Evolutionary conservation across 129 eudicot genomes (phyloP).

Genomic region (Glebionis coronaria): DNA sequence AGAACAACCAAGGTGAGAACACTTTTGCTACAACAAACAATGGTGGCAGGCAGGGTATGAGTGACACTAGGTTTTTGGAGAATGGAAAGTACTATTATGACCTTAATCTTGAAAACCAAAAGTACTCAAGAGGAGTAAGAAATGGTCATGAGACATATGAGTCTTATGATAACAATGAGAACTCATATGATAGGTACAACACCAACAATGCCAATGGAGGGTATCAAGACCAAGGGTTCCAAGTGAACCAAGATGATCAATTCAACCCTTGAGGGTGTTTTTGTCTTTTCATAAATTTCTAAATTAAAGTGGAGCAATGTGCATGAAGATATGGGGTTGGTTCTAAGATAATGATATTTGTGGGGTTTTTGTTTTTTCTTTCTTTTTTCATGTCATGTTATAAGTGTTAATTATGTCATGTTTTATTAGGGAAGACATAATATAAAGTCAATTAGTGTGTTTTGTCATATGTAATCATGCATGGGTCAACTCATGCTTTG

Average conservation of each 20-base stretch:
- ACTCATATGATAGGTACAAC: conserved; percentile 37
- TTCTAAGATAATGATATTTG: conserved; percentile 23
- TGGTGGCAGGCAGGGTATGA: conserved; percentile 36
- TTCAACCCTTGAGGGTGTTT: conserved; percentile 42
- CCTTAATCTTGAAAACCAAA: conserved; percentile 31
- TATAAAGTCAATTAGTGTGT: conserved; percentile 25
- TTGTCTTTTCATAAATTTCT: conserved; percentile 16
- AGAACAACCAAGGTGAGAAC: not conserved
- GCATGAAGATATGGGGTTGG: conserved; percentile 30
- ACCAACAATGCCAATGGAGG: conserved; percentile 30
- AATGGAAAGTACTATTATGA: conserved; percentile 53
- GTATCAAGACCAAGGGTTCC: conserved; percentile 42
- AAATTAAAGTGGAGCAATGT: conserved; percentile 14
- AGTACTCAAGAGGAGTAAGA: conserved; percentile 33
- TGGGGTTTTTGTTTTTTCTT: conserved; percentile 1
- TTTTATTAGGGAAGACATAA: conserved; percentile 24
- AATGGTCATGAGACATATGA: conserved; percentile 38
- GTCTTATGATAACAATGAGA: conserved; percentile 38
- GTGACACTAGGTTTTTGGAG: conserved; percentile 39
- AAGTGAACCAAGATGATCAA: conserved; percentile 26
- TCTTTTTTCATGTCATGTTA: conserved; percentile 10
- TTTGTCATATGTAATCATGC: conserved; percentile 24
- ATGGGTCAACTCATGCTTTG: conserved; percentile 30
- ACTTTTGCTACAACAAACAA: not conserved
- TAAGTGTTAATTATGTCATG: conserved; percentile 33